These are phyloP conservation scores for Coelastrella sp. DNA, from an alignment of 139 green algal genomes.

Conservation along the genomic window DNA sequence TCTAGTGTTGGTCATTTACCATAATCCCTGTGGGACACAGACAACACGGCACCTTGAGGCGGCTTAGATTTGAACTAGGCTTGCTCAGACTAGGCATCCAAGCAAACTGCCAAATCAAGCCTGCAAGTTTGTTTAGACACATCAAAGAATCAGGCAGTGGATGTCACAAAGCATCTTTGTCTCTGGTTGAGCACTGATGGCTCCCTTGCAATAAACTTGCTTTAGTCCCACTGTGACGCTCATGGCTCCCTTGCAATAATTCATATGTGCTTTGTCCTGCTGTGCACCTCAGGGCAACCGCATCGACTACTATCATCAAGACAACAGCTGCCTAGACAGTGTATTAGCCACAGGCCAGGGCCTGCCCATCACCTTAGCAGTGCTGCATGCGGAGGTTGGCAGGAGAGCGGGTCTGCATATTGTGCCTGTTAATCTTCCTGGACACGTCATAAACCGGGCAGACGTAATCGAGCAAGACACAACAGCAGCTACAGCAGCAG, in stretches of 20 bases:
- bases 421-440: slow-evolving; percentile 26
- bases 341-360: slow-evolving; percentile 13
- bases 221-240: background rate
- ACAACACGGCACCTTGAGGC: too few species aligned
- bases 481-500: background rate
- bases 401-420: background rate
- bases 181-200: too few species aligned
- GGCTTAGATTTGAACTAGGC: too few species aligned
- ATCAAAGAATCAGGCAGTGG: too few species aligned
- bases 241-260: background rate
- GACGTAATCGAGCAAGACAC: background rate
- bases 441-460: slow-evolving; percentile 32
- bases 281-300: background rate
- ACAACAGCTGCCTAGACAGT: slow-evolving; percentile 38
- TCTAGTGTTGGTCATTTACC: too few species aligned
- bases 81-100: too few species aligned
- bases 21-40: too few species aligned
- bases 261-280: background rate
- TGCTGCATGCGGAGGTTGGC: slow-evolving; percentile 17
- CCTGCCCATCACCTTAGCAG: slow-evolving; percentile 28
- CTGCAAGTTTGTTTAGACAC: too few species aligned
- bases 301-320: background rate
- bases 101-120: too few species aligned
- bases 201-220: background rate
- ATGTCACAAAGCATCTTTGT: too few species aligned